Evolutionary conservation across 768 basidiomycete species (phyloP).

Genomic region (Trametes elegans): DNA sequence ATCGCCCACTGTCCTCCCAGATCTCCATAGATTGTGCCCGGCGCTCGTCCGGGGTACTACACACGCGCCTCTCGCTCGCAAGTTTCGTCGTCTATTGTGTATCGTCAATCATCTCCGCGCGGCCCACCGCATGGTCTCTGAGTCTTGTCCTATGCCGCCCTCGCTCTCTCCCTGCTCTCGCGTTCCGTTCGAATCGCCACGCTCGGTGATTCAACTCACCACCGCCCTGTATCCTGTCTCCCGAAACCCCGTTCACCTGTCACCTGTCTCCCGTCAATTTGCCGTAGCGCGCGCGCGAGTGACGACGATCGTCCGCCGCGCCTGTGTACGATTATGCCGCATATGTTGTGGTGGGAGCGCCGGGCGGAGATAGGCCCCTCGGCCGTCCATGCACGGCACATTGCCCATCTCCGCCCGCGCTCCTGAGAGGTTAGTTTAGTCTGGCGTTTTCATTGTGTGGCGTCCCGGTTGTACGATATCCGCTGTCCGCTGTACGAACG

Average conservation of each 20-base stretch:
- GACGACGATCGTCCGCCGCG: neutral
- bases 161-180: neutral
- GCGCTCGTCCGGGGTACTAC: constrained; percentile 1
- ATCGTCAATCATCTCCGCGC: too few relatives aligned
- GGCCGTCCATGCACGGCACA: constrained; percentile 3
- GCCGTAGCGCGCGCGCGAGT: neutral
- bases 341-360: neutral
- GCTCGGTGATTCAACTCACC: constrained; percentile 18
- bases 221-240: too few relatives aligned
- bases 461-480: constrained; percentile 9
- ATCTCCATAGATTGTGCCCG: constrained; percentile 9
- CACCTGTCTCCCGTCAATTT: neutral
- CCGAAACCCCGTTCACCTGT: too few relatives aligned
- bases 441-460: constrained; percentile 8
- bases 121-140: neutral
- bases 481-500: constrained; percentile 1
- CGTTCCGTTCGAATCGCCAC: neutral
- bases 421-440: too few relatives aligned
- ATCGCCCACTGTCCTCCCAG: constrained; percentile 5
- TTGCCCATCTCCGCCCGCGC: neutral
- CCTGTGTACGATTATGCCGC: neutral
- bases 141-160: neutral
- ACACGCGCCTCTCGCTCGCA: neutral
- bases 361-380: constrained; percentile 7
- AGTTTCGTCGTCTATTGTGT: neutral